A percentile compares a stretch with the other conserved stretches of the same genome.
Conservation (phyloP, 2,329 filamentous ascomycete genomes). For the Phyllachora maydis region DNA sequence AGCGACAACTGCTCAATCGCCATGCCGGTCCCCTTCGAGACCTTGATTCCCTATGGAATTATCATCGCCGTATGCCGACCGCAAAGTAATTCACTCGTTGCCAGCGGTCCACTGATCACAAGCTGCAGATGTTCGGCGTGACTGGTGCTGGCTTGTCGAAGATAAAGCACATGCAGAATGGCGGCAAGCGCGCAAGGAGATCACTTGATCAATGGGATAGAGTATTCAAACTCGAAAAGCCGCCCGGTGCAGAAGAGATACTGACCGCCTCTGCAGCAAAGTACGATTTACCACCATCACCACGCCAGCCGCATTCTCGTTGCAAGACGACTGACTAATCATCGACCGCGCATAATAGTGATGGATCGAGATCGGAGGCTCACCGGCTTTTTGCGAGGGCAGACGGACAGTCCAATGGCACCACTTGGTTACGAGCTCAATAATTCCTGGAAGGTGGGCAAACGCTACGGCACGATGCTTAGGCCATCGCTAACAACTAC, state of each 20-base stretch:
- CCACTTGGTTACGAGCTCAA: slow-evolving; percentile 39
- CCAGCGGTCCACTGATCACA: no score
- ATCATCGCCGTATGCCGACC: slow-evolving; percentile 34
- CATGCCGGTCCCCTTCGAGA: slow-evolving; percentile 45
- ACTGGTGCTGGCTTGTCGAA: slow-evolving; percentile 36
- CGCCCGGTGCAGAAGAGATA: neutral
- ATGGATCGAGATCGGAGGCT: slow-evolving; percentile 43
- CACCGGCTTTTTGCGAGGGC: slow-evolving; percentile 36
- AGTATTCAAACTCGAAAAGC: slow-evolving; percentile 16
- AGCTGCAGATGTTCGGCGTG: slow-evolving; percentile 37
- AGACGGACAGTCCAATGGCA: slow-evolving; percentile 31
- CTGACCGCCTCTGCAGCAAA: slow-evolving; percentile 25
- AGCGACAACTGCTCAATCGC: slow-evolving; percentile 9
- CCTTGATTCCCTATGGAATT: slow-evolving; percentile 43
- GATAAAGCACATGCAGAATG: slow-evolving; percentile 35
- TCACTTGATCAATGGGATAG: slow-evolving; percentile 42
- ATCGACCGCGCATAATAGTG: slow-evolving; percentile 21
- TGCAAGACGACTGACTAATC: slow-evolving; percentile 1
- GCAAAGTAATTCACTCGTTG: no score
- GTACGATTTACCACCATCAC: no score
- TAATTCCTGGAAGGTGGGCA: slow-evolving; percentile 26
- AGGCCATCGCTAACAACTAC: slow-evolving; percentile 4
- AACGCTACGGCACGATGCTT: no score
- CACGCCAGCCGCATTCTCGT: slow-evolving; percentile 1
- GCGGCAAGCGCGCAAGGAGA: slow-evolving; percentile 37